Percentiles rank a stretch among this genome's conserved stretches.
Evolutionary conservation across 1,284 basidiomycete species (phyloP).

Genomic region (Heterobasidion irregulare): DNA sequence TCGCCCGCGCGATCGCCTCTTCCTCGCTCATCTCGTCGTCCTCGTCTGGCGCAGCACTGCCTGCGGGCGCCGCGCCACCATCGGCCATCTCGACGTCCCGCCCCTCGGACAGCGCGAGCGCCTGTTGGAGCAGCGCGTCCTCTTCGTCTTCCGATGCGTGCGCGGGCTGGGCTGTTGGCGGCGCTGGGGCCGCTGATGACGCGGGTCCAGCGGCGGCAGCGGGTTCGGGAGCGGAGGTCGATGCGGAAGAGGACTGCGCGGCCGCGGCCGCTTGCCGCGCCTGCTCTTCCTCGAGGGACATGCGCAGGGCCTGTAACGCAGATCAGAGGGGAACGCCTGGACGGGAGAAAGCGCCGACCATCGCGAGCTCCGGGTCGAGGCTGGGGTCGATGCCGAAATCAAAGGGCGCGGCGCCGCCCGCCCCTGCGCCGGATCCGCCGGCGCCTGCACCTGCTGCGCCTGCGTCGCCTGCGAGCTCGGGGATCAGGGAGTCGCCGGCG

Average conservation of each 20-base stretch:
- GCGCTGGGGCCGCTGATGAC: constrained; percentile 15
- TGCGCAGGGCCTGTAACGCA: constrained; percentile 75
- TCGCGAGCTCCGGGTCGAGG: constrained; percentile 93
- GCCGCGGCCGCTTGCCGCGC: constrained; percentile 72
- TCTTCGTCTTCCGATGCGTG: constrained; percentile 54
- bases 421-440: constrained; percentile 37
- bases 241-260: constrained; percentile 21
- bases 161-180: constrained; percentile 18
- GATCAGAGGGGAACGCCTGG: neutral
- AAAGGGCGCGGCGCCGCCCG: constrained; percentile 47
- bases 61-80: constrained; percentile 9
- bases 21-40: constrained; percentile 41
- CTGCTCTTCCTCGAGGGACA: constrained; percentile 97
- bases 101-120: constrained; percentile 47
- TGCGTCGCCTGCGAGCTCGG: constrained; percentile 50
- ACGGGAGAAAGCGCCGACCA: constrained; percentile 50
- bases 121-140: constrained; percentile 56
- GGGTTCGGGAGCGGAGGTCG: constrained; percentile 6
- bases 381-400: constrained; percentile 93
- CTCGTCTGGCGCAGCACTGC: constrained; percentile 17
- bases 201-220: neutral
- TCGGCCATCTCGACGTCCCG: constrained; percentile 45
- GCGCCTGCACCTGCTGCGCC: constrained; percentile 38
- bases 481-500: constrained; percentile 70
- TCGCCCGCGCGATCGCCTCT: constrained; percentile 54